Evolutionary conservation across 805 yeast species (phyloP).

Genomic region (Yamadazyma tumulicola): DNA sequence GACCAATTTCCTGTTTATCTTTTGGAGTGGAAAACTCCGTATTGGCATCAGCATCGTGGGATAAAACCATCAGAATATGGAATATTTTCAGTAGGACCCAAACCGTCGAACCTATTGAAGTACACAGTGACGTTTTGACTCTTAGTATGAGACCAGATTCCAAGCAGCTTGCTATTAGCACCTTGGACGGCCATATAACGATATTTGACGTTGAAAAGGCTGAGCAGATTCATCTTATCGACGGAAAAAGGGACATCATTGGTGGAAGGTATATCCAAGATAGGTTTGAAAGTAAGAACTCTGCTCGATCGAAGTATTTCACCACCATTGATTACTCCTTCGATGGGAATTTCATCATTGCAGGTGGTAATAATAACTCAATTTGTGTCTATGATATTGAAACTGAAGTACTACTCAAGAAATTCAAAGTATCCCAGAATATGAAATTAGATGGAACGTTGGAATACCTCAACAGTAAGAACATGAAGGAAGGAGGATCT

Average conservation of each 20-base stretch:
- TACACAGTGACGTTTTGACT: conserved; percentile 78
- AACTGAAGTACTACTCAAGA: conserved; percentile 78
- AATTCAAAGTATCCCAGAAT: conserved; percentile 82
- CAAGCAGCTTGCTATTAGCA: conserved; percentile 82
- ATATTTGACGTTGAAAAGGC: conserved; percentile 83
- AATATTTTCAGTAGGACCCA: conserved; percentile 83
- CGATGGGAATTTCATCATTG: conserved; percentile 84
- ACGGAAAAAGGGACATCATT: conserved; percentile 81
- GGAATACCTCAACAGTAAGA: conserved; percentile 71
- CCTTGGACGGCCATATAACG: conserved; percentile 82
- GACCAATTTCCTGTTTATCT: conserved; percentile 84
- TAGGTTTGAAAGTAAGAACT: conserved; percentile 73
- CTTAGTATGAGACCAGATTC: conserved; percentile 89
- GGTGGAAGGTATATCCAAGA: conserved; percentile 83
- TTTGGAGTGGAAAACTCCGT: conserved; percentile 76
- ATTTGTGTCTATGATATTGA: conserved; percentile 88
- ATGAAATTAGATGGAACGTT: conserved; percentile 90
- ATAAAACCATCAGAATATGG: conserved; percentile 91
- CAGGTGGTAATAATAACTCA: conserved; percentile 91
- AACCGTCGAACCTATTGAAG: conserved; percentile 85
- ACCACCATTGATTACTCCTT: conserved; percentile 79
- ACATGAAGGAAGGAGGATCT: conserved; percentile 80
- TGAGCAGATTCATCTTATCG: conserved; percentile 75
- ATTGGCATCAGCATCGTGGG: conserved; percentile 95
- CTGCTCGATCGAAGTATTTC: conserved; percentile 81